phyloP scores from a whole-genome alignment of 345 rosid genomes.

The Gynandropsis gynandra region DNA sequence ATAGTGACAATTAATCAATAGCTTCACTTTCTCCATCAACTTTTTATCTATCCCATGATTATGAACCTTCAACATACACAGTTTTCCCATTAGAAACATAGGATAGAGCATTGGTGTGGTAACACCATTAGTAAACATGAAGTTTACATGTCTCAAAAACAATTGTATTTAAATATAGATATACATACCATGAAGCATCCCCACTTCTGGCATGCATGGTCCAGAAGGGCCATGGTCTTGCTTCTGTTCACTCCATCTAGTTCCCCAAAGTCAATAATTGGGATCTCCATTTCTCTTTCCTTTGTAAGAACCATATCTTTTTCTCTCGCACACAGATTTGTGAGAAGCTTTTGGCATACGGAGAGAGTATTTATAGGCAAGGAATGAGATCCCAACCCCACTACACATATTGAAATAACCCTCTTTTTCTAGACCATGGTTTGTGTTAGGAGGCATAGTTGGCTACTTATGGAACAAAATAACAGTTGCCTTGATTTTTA shows the following conservation, averaged over 20 bases:
- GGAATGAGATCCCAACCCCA: neutral
- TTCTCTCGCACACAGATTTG: slow-evolving; percentile 16
- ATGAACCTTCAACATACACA: slow-evolving; percentile 43
- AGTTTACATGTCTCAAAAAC: too few relatives aligned
- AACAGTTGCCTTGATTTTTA: slow-evolving; percentile 6
- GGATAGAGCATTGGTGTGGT: neutral
- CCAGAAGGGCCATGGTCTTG: slow-evolving; percentile 60
- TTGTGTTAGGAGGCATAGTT: too few relatives aligned
- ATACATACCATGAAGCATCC: slow-evolving; percentile 64
- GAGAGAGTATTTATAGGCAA: slow-evolving; percentile 39
- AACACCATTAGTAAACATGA: too few relatives aligned
- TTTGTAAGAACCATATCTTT: slow-evolving; percentile 11
- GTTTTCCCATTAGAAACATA: neutral
- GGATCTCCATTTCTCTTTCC: slow-evolving; percentile 52
- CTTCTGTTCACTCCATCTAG: slow-evolving; percentile 55
- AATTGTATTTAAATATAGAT: slow-evolving; percentile 2
- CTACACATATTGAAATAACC: too few relatives aligned
- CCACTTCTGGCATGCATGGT: slow-evolving; percentile 81
- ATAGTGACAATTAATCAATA: slow-evolving; percentile 54
- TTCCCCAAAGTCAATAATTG: slow-evolving; percentile 52
- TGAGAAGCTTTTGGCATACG: slow-evolving; percentile 2
- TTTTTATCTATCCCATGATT: slow-evolving; percentile 64
- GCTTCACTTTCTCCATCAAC: slow-evolving; percentile 80
- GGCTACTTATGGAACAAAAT: too few relatives aligned
- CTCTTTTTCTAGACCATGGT: too few relatives aligned